A percentile compares a stretch with the other conserved stretches of the same genome.
phyloP scores from a whole-genome alignment of 2,329 filamentous ascomycete genomes.

The Sclerotinia sclerotiorum region DNA sequence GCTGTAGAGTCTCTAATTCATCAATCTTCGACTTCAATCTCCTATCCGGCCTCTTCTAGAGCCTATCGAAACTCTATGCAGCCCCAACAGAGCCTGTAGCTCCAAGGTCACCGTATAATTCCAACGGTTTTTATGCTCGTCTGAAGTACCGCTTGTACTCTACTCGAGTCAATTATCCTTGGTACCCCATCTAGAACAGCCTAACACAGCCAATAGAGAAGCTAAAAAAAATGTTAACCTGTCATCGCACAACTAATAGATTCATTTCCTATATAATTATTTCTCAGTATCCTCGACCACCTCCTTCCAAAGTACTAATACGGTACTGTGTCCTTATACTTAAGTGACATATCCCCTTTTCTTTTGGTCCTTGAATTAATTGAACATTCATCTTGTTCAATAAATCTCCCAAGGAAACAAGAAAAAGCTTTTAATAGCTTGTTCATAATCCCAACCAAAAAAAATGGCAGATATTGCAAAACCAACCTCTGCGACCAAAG shows the following conservation, averaged over 20 bases:
- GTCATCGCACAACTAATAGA: conserved; percentile 18
- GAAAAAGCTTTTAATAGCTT: background rate
- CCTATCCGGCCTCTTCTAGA: too few species aligned
- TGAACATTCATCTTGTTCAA: conserved; percentile 13
- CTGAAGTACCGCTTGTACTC: background rate
- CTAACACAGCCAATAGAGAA: conserved; percentile 4
- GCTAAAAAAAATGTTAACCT: conserved; percentile 10
- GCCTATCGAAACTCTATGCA: background rate
- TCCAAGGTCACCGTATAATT: background rate
- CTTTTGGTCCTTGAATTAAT: conserved; percentile 11
- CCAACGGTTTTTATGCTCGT: background rate
- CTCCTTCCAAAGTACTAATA: conserved; percentile 7
- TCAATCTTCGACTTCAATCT: too few species aligned
- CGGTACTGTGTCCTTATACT: conserved; percentile 5
- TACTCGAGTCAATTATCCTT: too few species aligned
- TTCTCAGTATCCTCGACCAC: background rate
- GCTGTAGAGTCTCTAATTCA: background rate
- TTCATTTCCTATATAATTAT: conserved; percentile 13
- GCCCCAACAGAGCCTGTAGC: background rate
- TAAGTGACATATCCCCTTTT: background rate
- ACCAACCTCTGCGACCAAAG: conserved; percentile 47
- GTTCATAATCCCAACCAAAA: conserved; percentile 1
- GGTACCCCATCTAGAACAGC: background rate
- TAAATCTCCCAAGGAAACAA: background rate
- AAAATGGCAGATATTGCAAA: conserved; percentile 49